Evolutionary conservation across 2,329 filamentous ascomycete species (phyloP), one percentile per base, ranked within the genome.

Genomic region (Parastagonospora nodorum): DNA sequence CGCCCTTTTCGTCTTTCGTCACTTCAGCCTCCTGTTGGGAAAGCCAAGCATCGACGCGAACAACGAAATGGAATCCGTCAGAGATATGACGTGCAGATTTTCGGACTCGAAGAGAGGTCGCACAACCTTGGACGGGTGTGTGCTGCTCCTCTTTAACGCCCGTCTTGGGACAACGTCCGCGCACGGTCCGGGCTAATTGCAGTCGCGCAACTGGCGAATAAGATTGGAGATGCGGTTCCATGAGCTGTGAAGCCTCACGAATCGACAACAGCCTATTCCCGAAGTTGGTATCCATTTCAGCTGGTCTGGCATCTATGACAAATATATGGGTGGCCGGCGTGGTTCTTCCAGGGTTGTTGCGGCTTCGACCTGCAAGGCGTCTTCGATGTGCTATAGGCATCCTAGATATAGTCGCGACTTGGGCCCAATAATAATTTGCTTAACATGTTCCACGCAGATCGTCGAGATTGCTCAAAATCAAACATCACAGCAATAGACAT

Each of bases 131-230:
- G 12, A 10, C 14, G 35, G 15, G 35, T 37, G 35, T 8, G 35
- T 16, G 6, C 30, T 11, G 24, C 35, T n/a, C n/a, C n/a, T 28
- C 31, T 45, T 42, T 31, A 42, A 37, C 48, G 42, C 37, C 40
- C 27, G 14, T 43, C 46, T 33, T 38, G 40, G 33, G 46, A 44
- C 28, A 33, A 32, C 35, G 28, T 43, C 14, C 30, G 33, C 37
- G 45, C 39, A 42, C 38, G 16, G 43, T 27, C 24, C 27, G 35
- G 28, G 37, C 37, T 40, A 27, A 50, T 40, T 50, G 47, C 41
- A 39, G 39, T 38, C 14, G 19, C 32, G 32, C 42, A 24, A 27
- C 31, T 15, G 40, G 44, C 46, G 44, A 49, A 49, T 49, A 29
- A 39, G 46, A 49, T 29, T 24, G 42, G 29, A 36, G 27, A 40